Percentiles rank a stretch among this genome's conserved stretches.
These are phyloP conservation scores for Tetrastigma voinierianum DNA, from an alignment of 164 flowering plant genomes.

Conservation along the genomic window DNA sequence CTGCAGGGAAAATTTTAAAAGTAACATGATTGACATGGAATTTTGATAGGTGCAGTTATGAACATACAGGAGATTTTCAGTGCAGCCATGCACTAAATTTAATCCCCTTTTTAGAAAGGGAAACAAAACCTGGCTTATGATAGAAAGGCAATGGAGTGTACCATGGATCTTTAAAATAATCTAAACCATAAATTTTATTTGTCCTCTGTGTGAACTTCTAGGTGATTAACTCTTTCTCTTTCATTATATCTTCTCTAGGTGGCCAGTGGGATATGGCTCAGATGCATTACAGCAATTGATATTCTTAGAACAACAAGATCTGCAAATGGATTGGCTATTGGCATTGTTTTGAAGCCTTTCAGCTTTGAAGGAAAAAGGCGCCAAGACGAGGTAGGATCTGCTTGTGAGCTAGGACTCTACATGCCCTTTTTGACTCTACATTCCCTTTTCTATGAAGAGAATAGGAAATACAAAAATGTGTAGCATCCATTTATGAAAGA, in stretches of 20 bases:
- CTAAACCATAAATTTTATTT: neutral
- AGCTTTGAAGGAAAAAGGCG: slow-evolving; percentile 93
- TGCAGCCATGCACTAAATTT: neutral
- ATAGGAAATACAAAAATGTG: too few relatives aligned
- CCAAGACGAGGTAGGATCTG: slow-evolving; percentile 62
- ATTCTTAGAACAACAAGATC: slow-evolving; percentile 52
- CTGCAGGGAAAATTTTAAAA: neutral
- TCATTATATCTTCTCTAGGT: slow-evolving; percentile 40
- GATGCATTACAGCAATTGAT: slow-evolving; percentile 56
- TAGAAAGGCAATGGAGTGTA: neutral
- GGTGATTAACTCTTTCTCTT: neutral
- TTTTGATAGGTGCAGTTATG: neutral
- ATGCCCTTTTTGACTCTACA: too few relatives aligned
- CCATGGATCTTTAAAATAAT: neutral
- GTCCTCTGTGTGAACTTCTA: neutral
- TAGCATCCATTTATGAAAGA: too few relatives aligned
- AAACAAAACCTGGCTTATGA: neutral
- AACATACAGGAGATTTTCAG: neutral
- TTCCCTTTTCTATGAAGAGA: neutral
- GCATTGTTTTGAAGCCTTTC: slow-evolving; percentile 77
- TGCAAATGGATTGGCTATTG: slow-evolving; percentile 53
- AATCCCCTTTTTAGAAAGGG: neutral
- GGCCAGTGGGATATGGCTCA: slow-evolving; percentile 80
- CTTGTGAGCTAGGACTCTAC: neutral
- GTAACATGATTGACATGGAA: neutral